Evolutionary conservation across 441 rosid genomes (phyloP).

Genomic region (Francoa sonchifolia): DNA sequence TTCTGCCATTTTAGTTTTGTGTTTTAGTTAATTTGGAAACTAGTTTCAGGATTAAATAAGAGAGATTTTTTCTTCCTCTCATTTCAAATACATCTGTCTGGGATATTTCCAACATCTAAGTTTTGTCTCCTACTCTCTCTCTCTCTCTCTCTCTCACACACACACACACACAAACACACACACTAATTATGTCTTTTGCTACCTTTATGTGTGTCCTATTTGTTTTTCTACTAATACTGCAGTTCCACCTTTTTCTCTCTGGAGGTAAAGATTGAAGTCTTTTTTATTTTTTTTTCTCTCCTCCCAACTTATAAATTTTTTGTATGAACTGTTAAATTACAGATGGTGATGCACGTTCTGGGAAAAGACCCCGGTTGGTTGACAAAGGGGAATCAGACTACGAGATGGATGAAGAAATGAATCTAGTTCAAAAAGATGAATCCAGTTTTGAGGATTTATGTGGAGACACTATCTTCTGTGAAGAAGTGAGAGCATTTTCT

Average conservation of each 20-base stretch:
- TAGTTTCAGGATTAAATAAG: too few relatives aligned
- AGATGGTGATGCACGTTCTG: slow-evolving; percentile 55
- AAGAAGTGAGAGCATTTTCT: slow-evolving; percentile 29
- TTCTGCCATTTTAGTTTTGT: too few relatives aligned
- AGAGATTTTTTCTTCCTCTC: too few relatives aligned
- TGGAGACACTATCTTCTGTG: slow-evolving; percentile 42
- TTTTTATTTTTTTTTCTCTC: slow-evolving; percentile 1
- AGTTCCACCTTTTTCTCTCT: too few relatives aligned
- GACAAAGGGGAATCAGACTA: slow-evolving; percentile 60
- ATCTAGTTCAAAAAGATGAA: slow-evolving; percentile 34
- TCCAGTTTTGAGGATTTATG: slow-evolving; percentile 71
- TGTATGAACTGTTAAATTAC: slow-evolving; percentile 20
- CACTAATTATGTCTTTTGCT: too few relatives aligned
- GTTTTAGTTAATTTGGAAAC: too few relatives aligned
- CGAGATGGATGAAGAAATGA: slow-evolving; percentile 43
- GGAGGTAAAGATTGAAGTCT: slow-evolving; percentile 9
- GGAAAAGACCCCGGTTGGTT: slow-evolving; percentile 68
- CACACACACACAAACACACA: too few relatives aligned
- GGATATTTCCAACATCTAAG: too few relatives aligned
- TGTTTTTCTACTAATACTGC: slow-evolving; percentile 6
- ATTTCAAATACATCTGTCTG: too few relatives aligned
- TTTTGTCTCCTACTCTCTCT: too few relatives aligned
- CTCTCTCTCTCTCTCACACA: too few relatives aligned
- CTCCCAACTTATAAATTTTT: too few relatives aligned
- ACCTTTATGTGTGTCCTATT: neutral